phyloP scores from a whole-genome alignment of 2,329 filamentous ascomycete species.

The Colletotrichum sp. region DNA sequence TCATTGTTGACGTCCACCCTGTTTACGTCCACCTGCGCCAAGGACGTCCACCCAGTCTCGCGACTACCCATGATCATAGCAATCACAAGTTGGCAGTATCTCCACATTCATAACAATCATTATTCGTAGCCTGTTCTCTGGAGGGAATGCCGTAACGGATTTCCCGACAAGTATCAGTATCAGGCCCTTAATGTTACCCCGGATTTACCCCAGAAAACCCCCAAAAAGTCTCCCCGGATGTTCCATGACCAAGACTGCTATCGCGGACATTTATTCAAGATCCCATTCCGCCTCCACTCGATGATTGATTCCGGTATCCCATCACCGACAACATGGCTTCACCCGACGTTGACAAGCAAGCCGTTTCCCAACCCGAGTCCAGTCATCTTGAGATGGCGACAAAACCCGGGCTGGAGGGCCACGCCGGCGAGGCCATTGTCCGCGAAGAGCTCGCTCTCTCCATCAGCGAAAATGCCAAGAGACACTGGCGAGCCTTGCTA shows the following conservation, averaged over 20 bases:
- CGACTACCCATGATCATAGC: background rate
- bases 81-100: background rate
- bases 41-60: background rate
- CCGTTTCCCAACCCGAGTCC: background rate
- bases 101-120: background rate
- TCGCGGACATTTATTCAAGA: background rate
- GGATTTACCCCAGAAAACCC: background rate
- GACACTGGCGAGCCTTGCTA: background rate
- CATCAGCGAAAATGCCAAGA: background rate
- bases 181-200: background rate
- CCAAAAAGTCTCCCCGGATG: background rate
- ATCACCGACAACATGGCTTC: background rate
- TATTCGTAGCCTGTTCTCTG: background rate
- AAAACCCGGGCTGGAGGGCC: background rate
- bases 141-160: background rate
- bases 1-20: background rate
- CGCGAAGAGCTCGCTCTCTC: background rate
- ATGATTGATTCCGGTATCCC: background rate
- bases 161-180: background rate
- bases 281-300: background rate
- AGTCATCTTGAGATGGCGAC: background rate
- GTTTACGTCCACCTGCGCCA: background rate
- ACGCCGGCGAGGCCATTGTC: background rate
- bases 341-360: background rate
- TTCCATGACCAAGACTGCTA: background rate